Evolutionary conservation across 768 basidiomycete genomes (phyloP).

Genomic region (Amylocystis lapponica): DNA sequence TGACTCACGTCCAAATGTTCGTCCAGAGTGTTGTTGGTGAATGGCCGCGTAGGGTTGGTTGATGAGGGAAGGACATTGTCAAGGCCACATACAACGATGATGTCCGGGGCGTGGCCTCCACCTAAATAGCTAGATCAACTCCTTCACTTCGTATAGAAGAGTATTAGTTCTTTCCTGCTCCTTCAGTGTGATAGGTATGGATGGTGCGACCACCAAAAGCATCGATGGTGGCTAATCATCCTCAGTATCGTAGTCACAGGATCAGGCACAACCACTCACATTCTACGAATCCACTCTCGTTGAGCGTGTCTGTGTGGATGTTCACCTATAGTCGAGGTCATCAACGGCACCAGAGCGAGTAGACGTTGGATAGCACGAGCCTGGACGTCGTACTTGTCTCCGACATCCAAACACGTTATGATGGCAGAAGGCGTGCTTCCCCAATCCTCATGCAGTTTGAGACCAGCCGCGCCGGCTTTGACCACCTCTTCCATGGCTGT

Average conservation of each 20-base stretch:
- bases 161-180: constrained; percentile 66
- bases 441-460: constrained; percentile 99
- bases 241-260: not conserved
- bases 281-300: constrained; percentile 97
- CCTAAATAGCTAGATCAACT: too few species aligned
- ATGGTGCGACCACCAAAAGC: constrained; percentile 91
- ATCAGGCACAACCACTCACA: constrained; percentile 46
- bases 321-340: constrained; percentile 47
- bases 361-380: constrained; percentile 31
- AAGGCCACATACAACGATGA: constrained; percentile 92
- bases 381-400: constrained; percentile 91
- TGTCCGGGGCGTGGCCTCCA: constrained; percentile 96
- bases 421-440: constrained; percentile 86
- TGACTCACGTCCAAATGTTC: constrained; percentile 89
- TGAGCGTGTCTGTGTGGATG: constrained; percentile 96
- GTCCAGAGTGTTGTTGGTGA: constrained; percentile 84
- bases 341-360: not conserved
- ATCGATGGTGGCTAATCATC: constrained; percentile 64
- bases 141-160: too few species aligned
- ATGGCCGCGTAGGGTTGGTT: constrained; percentile 95
- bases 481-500: constrained; percentile 75
- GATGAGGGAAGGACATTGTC: constrained; percentile 92
- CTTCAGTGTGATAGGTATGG: constrained; percentile 96
- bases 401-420: constrained; percentile 68
- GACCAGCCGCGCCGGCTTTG: constrained; percentile 76